phyloP scores from a whole-genome alignment of 441 rosid genomes.

The Adansonia rubrostipa region DNA sequence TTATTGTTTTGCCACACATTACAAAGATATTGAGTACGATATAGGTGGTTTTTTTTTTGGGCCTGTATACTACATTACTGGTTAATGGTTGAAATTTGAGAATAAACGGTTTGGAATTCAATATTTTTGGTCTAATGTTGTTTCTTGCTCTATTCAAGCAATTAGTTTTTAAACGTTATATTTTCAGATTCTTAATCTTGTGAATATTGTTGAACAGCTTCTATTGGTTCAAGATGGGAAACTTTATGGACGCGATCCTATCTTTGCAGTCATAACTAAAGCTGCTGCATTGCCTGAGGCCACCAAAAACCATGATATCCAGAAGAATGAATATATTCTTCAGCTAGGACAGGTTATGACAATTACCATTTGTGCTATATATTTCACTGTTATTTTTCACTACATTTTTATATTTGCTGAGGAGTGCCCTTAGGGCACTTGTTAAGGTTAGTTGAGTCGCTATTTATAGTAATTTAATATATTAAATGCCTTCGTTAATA shows the following conservation, averaged over 20 bases:
- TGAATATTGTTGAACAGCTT: slow-evolving; percentile 54
- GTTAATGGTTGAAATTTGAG: background rate
- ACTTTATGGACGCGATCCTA: slow-evolving; percentile 84
- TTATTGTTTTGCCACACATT: background rate
- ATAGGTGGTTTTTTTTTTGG: too few species aligned
- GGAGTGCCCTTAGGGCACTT: background rate
- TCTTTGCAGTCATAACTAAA: slow-evolving; percentile 67
- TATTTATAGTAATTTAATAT: background rate
- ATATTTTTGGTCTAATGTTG: slow-evolving; percentile 14
- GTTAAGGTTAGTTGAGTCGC: background rate
- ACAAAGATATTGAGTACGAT: background rate
- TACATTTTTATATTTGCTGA: slow-evolving; percentile 7
- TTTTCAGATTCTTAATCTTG: slow-evolving; percentile 24
- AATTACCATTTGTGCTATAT: slow-evolving; percentile 25
- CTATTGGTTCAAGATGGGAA: slow-evolving; percentile 97
- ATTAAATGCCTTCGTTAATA: background rate
- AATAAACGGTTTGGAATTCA: background rate
- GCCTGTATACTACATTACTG: background rate
- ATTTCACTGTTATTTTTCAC: slow-evolving; percentile 22
- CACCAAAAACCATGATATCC: slow-evolving; percentile 66
- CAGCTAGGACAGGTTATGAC: slow-evolving; percentile 76
- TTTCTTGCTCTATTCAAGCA: slow-evolving; percentile 18
- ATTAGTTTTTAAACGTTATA: slow-evolving; percentile 1
- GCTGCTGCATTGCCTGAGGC: slow-evolving; percentile 75
- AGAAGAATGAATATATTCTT: slow-evolving; percentile 69